Conservation (phyloP, 1,139 yeast genomes). For the Ogataea hybrid region DNA sequence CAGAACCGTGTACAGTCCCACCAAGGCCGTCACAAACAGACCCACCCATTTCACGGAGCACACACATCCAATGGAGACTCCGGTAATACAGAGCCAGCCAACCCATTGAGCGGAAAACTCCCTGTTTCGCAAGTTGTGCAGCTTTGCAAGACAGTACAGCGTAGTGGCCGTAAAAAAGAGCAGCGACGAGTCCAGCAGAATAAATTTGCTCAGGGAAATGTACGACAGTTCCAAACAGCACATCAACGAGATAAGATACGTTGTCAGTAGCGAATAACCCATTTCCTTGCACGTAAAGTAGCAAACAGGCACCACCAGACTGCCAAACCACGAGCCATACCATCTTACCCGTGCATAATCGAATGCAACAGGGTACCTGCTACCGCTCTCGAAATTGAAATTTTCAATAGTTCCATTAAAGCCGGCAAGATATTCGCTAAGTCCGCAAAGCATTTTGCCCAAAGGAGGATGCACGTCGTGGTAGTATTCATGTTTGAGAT, state of each 20-base stretch:
- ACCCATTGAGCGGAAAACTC: slow-evolving; percentile 49
- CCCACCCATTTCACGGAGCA: slow-evolving; percentile 98
- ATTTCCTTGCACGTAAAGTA: slow-evolving; percentile 56
- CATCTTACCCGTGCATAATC: slow-evolving; percentile 61
- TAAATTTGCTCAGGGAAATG: slow-evolving; percentile 66
- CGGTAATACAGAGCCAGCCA: slow-evolving; percentile 63
- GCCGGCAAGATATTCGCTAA: slow-evolving; percentile 65
- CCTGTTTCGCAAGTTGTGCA: slow-evolving; percentile 44
- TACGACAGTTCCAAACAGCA: slow-evolving; percentile 64
- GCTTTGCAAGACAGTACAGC: slow-evolving; percentile 52
- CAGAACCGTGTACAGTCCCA: slow-evolving; percentile 79
- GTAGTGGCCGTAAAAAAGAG: slow-evolving; percentile 68
- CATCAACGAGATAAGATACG: slow-evolving; percentile 57
- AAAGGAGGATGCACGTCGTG: slow-evolving; percentile 82
- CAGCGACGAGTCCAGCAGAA: slow-evolving; percentile 69
- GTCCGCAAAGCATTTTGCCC: slow-evolving; percentile 68
- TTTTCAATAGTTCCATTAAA: slow-evolving; percentile 49
- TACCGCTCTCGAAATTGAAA: slow-evolving; percentile 65
- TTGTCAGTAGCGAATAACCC: slow-evolving; percentile 44
- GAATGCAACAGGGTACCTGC: slow-evolving; percentile 49
- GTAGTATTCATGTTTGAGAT: slow-evolving; percentile 62
- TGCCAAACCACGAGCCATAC: slow-evolving; percentile 64
- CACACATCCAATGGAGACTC: slow-evolving; percentile 86
- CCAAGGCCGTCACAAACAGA: slow-evolving; percentile 73
- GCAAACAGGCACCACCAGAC: slow-evolving; percentile 61